Evolutionary conservation across 345 rosid genomes (phyloP), one percentile per base, ranked within the genome.

Genomic region (Cardamine occulta): DNA sequence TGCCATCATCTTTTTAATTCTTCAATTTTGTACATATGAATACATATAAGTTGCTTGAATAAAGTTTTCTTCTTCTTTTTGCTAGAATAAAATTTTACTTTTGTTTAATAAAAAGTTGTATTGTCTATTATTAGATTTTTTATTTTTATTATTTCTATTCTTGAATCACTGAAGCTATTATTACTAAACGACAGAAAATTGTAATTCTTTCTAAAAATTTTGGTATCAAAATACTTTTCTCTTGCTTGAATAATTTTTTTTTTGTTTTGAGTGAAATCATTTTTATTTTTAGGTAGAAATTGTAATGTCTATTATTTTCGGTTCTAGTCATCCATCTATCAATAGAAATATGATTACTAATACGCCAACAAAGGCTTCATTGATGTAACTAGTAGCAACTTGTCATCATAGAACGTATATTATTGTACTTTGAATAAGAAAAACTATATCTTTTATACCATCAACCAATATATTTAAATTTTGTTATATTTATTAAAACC

Each of bases 1-100:
- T 77, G 68, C 80, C 76, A 77, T 73, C 72, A 72, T 51, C 31
- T 26, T 63, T 37, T 49, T 48, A 74, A 37, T 37, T 74, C 32
- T 57, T 60, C 39, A 3, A 59, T 42, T 56, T 61, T 52, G 73
- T 48, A 59, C 42, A 58, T 59, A 26, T 7, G 4, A 45, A 21
- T 58, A 26, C 15, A 18, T 15, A 14, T 9, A 63, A 42, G 67
- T 63, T 63, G 21, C 23, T 24, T 24, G 8, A 42, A 42, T 42
- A 63, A 63, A 62, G 49, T 61, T 39, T 19, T 44, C n/a, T 21
- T 39, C 42, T 58, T 58, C 26, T 19, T 32, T 51, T 47, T 29
- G 55, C 47, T 66, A 4, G 12, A 49, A 18, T 10, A 19, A 12
- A 19, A 4, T 8, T 6, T 48, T 17, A 13, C 0, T 12, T 29